Conservation (phyloP, 305 asterid species). For the Fraxinus floribunda region DNA sequence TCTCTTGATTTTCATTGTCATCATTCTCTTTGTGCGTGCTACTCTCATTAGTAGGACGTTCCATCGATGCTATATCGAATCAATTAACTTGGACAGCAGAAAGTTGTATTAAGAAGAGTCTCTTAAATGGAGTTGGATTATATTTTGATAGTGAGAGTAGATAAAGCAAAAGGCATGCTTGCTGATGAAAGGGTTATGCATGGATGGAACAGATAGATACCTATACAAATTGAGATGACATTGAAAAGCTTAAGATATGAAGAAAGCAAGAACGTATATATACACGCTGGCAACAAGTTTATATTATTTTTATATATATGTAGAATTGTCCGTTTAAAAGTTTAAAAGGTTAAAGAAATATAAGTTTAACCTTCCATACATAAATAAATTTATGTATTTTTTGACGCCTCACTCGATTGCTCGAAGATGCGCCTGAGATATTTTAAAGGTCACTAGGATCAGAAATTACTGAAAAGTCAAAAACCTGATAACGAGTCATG, state of each 20-base stretch:
- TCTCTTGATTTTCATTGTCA: neutral
- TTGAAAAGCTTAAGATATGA: neutral
- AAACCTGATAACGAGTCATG: neutral
- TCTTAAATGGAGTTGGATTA: constrained; percentile 3
- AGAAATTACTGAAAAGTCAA: too few relatives aligned
- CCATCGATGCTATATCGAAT: constrained; percentile 4
- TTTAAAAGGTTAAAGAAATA: neutral
- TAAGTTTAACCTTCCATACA: too few relatives aligned
- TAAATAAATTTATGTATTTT: too few relatives aligned
- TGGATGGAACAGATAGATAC: constrained; percentile 1
- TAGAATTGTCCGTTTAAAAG: too few relatives aligned
- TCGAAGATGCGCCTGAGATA: too few relatives aligned
- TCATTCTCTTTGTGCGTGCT: neutral
- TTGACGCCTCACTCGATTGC: too few relatives aligned
- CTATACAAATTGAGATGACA: constrained; percentile 6
- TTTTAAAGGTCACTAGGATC: too few relatives aligned
- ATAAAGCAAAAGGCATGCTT: constrained; percentile 17
- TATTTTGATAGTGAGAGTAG: constrained; percentile 12
- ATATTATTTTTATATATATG: too few relatives aligned
- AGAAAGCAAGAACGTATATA: neutral
- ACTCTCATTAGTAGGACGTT: neutral
- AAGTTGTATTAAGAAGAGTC: neutral
- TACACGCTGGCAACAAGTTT: neutral
- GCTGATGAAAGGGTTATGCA: constrained; percentile 14
- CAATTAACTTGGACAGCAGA: neutral